A percentile compares a stretch with the other conserved stretches of the same genome.
Conservation (phyloP, 179 eudicot genomes). For the Spinacia oleracea region DNA sequence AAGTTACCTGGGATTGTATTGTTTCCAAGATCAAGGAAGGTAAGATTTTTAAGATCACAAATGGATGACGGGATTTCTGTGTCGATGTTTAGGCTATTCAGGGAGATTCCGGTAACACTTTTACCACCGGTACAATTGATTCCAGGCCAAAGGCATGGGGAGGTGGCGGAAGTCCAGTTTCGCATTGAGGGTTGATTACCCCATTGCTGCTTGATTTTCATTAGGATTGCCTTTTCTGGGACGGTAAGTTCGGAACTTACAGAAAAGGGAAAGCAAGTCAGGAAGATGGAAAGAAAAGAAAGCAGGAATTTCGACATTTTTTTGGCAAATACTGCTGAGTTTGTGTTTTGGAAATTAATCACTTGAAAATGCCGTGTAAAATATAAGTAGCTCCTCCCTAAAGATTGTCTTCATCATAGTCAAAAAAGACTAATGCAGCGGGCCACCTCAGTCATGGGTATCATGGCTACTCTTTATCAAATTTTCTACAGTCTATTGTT, state of each 20-base stretch:
- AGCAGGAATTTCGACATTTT: too few species aligned
- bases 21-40: constrained; percentile 41
- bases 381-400: too few species aligned
- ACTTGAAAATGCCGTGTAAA: too few species aligned
- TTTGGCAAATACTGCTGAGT: too few species aligned
- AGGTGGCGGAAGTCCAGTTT: constrained; percentile 51
- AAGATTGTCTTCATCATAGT: too few species aligned
- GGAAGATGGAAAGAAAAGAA: constrained; percentile 11
- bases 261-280: constrained; percentile 21
- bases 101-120: constrained; percentile 43
- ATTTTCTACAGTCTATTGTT: too few species aligned
- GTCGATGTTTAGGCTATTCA: constrained; percentile 28
- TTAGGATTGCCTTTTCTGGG: constrained; percentile 36
- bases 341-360: too few species aligned
- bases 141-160: constrained; percentile 67
- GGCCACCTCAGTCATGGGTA: too few species aligned
- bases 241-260: constrained; percentile 31
- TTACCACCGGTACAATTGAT: constrained; percentile 41
- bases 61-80: constrained; percentile 47
- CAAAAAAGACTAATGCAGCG: too few species aligned
- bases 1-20: constrained; percentile 49
- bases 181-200: constrained; percentile 42
- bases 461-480: too few species aligned
- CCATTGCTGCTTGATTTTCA: constrained; percentile 51
- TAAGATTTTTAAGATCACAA: constrained; percentile 51